Conservation (phyloP, 2,329 filamentous ascomycete species). For the Trichoderma endophyticum region DNA sequence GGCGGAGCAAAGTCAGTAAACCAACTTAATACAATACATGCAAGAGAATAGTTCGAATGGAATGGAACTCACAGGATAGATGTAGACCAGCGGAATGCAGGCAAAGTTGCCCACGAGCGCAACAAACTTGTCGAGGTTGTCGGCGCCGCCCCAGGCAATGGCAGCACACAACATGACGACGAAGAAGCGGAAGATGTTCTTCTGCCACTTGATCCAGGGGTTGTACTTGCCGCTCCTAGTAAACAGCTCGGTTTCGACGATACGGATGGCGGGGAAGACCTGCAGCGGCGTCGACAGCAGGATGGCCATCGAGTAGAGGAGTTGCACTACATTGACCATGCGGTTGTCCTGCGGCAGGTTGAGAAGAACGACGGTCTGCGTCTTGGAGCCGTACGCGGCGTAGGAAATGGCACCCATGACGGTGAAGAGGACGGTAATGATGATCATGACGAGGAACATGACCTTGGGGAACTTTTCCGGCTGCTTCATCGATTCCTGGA, state of each 20-base stretch:
- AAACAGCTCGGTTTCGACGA: conserved; percentile 91
- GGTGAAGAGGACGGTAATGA: conserved; percentile 88
- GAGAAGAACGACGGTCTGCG: conserved; percentile 92
- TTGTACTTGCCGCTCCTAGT: conserved; percentile 96
- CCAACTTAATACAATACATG: background rate
- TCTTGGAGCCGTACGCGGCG: conserved; percentile 90
- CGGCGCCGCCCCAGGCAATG: conserved; percentile 89
- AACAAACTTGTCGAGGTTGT: conserved; percentile 95
- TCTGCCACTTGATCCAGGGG: conserved; percentile 98
- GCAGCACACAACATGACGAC: conserved; percentile 81
- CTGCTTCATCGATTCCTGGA: conserved; percentile 94
- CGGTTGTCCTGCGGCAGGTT: conserved; percentile 96
- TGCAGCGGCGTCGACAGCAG: conserved; percentile 91
- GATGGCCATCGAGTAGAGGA: conserved; percentile 97
- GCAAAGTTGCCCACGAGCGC: conserved; percentile 95
- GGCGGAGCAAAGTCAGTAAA: conserved; percentile 30
- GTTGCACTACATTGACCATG: conserved; percentile 92
- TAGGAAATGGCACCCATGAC: conserved; percentile 92
- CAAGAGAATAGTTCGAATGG: background rate
- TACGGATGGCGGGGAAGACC: conserved; percentile 96
- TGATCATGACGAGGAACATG: conserved; percentile 85
- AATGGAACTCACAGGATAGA: conserved; percentile 80
- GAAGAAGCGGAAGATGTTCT: conserved; percentile 94
- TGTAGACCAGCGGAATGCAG: conserved; percentile 93
- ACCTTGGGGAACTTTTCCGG: conserved; percentile 88